Conservation (phyloP, 2,329 filamentous ascomycete species). For the Xylaria sp. region DNA sequence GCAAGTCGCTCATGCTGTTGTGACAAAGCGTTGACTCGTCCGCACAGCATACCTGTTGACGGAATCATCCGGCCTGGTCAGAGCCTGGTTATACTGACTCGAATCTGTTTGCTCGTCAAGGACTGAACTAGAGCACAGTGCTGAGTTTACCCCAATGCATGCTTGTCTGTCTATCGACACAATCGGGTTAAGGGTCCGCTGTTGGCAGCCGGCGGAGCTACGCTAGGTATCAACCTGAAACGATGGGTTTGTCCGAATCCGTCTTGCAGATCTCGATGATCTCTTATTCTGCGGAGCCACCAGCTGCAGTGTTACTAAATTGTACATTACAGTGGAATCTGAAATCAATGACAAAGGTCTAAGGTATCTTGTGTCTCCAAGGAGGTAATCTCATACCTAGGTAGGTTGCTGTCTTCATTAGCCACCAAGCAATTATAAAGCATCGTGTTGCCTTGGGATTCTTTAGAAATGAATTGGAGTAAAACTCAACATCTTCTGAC, state of each 20-base stretch:
- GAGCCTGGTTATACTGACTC: slow-evolving; percentile 4
- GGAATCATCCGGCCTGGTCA: neutral
- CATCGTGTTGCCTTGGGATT: neutral
- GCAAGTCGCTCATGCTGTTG: neutral
- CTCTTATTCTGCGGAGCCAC: slow-evolving; percentile 28
- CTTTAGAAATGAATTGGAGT: neutral
- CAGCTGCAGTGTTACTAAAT: slow-evolving; percentile 13
- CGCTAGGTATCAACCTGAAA: slow-evolving; percentile 30
- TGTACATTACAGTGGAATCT: neutral
- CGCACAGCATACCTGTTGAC: neutral
- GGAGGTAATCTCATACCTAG: neutral
- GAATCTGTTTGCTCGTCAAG: slow-evolving; percentile 10
- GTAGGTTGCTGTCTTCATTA: neutral
- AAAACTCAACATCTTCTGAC: neutral
- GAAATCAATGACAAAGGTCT: neutral
- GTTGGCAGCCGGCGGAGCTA: slow-evolving; percentile 9
- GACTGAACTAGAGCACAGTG: neutral
- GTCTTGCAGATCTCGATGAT: slow-evolving; percentile 33
- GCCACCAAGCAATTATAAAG: slow-evolving; percentile 1
- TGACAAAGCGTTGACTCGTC: neutral
- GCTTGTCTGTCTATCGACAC: neutral
- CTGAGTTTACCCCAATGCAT: neutral
- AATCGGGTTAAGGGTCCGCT: slow-evolving; percentile 18
- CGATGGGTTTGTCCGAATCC: slow-evolving; percentile 17
- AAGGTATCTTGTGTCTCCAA: neutral